Base-by-base conservation (phyloP, 768 basidiomycete genomes). In the Auricularia heimuer region DNA sequence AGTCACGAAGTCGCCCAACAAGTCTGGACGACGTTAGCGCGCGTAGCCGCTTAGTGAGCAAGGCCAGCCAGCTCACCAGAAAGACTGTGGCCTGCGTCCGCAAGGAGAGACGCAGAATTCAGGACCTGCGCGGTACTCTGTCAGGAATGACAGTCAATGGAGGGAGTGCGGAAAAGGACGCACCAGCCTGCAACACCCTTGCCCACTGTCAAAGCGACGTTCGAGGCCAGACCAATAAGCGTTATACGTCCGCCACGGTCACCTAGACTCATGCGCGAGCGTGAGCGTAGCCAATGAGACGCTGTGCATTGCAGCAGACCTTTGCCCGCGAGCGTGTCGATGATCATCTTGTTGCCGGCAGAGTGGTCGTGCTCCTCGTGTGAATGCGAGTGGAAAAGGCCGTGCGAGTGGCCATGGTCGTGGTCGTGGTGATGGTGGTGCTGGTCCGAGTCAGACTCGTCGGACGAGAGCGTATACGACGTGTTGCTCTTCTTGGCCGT, bases 101-200 rank as follows among this genome's bases (percentile, higher is more conserved):
- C 96, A 16, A 98, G 80, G 54, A 98, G 78, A 0, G 92, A 86
- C 7, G 94, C 93, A 4, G 91, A 94, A 70, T 98, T 94, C 82
- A 81, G 76, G 67, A 72, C 73, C 73, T 74, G 24, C 8, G 39
- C 39, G 39, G 39, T 42, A 42, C 39, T 14, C 39, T 42, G 39
- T 29, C 24, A 62, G 24, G 11, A 18, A 10, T 18, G 45, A 14
- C 47, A 62, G 58, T 65, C 36, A 24, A 67, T 47, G 24, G 61
- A 18, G 63, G 29, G 39, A 16, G 34, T 36, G 65, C 29, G 36
- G 37, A 24, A 35, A 29, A 29, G 3, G n/a, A 91, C 83, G 72
- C 83, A 87, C 84, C 89, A 89, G 24, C 94, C 97, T 45, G 96
- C 95, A 11, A 82, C 71, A 45, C 94, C 96, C 74, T 99, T 99